phyloP scores from a whole-genome alignment of 495 filamentous ascomycete species.

The Acidiella bohemica region DNA sequence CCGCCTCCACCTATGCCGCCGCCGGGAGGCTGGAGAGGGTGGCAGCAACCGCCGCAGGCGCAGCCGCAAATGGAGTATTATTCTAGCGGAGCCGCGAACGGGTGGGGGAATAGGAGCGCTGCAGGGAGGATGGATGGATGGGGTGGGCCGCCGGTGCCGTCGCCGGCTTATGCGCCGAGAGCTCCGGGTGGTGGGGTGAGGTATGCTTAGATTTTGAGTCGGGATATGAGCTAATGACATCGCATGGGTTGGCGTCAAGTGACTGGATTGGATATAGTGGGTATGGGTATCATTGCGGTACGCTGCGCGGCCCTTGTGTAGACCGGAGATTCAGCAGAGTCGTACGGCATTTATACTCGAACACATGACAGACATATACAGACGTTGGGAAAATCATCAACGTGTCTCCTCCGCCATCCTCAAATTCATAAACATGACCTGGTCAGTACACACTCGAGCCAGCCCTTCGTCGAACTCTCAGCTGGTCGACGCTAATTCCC shows the following conservation, averaged over 20 bases:
- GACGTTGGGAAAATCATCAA: no score
- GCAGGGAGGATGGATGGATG: neutral
- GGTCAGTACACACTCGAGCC: no score
- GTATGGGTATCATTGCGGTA: no score
- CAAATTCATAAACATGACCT: no score
- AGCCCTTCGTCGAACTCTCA: no score
- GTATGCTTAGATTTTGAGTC: constrained; percentile 6
- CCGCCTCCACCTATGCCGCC: constrained; percentile 6
- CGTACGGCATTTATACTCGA: no score
- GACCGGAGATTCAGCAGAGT: no score
- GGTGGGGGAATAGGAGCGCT: constrained; percentile 4
- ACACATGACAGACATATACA: no score
- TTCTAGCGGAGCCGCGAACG: constrained; percentile 3
- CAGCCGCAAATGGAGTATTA: constrained; percentile 5
- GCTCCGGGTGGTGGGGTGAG: neutral
- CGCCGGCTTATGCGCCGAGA: constrained; percentile 13
- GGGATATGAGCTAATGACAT: neutral
- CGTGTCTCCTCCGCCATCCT: no score
- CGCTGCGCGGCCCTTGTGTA: no score
- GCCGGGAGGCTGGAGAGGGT: constrained; percentile 14
- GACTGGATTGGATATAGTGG: neutral
- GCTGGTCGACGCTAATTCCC: no score
- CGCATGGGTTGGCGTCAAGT: no score
- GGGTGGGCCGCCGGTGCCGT: constrained; percentile 9
- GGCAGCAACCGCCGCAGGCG: constrained; percentile 1